phyloP scores from a whole-genome alignment of 2,329 filamentous ascomycete species.

The Colletotrichum sp. region DNA sequence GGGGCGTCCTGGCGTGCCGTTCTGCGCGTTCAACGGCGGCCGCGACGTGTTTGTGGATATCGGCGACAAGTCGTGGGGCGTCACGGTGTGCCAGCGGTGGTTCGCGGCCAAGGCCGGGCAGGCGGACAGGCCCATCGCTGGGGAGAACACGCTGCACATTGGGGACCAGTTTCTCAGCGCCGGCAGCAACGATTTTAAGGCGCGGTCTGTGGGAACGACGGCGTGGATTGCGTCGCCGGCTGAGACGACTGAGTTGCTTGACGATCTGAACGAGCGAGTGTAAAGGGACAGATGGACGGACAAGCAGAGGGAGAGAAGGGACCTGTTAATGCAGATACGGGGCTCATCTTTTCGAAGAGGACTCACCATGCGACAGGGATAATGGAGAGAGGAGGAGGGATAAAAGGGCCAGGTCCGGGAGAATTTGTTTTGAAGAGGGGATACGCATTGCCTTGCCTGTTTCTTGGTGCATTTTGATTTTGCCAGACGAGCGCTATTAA shows the following conservation, averaged over 20 bases:
- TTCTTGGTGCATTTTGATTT: not conserved
- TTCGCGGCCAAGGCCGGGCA: conserved; percentile 65
- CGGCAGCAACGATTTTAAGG: conserved; percentile 97
- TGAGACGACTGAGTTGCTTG: conserved; percentile 88
- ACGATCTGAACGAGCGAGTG: conserved; percentile 74
- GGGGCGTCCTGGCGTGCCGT: conserved; percentile 64
- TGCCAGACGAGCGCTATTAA: not conserved
- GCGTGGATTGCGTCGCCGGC: conserved; percentile 94
- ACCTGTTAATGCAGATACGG: not conserved
- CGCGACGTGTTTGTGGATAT: conserved; percentile 99
- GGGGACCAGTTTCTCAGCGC: conserved; percentile 97
- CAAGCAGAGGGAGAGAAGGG: not conserved
- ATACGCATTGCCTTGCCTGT: not conserved
- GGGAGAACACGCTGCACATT: conserved; percentile 86
- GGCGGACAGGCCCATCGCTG: conserved; percentile 61
- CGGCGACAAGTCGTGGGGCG: conserved; percentile 96
- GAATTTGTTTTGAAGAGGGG: not conserved
- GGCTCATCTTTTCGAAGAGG: not conserved
- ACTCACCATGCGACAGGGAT: not conserved
- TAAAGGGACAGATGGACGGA: not conserved
- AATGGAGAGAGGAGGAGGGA: not conserved
- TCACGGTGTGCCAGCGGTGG: conserved; percentile 89
- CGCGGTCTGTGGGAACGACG: conserved; percentile 87
- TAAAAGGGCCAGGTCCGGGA: not conserved
- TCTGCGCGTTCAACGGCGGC: conserved; percentile 97